Percentiles rank a stretch among this genome's conserved stretches.
Evolutionary conservation across 2,329 filamentous ascomycete genomes (phyloP).

Genomic region (Raffaelea deltoideospora): DNA sequence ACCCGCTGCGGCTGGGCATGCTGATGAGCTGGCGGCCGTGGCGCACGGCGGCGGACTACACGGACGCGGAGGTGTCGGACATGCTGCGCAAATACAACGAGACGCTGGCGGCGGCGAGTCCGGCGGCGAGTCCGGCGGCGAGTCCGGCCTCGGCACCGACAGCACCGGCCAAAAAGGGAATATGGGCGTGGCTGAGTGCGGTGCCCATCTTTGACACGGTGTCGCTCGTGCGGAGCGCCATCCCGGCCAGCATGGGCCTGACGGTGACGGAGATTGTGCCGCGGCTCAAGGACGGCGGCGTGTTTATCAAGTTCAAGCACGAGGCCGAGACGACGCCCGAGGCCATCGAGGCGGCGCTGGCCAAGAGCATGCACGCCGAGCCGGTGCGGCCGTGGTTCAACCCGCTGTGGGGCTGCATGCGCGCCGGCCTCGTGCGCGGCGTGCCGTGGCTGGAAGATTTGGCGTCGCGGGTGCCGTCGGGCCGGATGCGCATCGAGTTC

Average conservation of each 20-base stretch:
- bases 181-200: background rate
- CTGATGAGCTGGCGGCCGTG: conserved; percentile 28
- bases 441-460: conserved; percentile 91
- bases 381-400: conserved; percentile 84
- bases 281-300: conserved; percentile 78
- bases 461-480: conserved; percentile 58
- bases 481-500: conserved; percentile 70
- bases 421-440: conserved; percentile 60
- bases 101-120: conserved; percentile 24
- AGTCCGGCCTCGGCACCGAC: background rate
- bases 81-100: conserved; percentile 37
- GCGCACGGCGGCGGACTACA: conserved; percentile 17
- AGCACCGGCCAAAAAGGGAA: background rate
- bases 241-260: conserved; percentile 46
- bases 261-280: conserved; percentile 71
- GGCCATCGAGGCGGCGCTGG: conserved; percentile 36
- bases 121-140: background rate
- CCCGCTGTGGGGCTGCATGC: conserved; percentile 52
- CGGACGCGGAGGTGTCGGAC: conserved; percentile 30
- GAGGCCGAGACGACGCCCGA: conserved; percentile 21
- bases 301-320: conserved; percentile 72
- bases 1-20: conserved; percentile 55
- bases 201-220: conserved; percentile 27
- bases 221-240: conserved; percentile 41
- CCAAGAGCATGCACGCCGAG: conserved; percentile 48